Evolutionary conservation across 163 green algal genomes (phyloP).

Genomic region (Trebouxiophyceae sp.): DNA sequence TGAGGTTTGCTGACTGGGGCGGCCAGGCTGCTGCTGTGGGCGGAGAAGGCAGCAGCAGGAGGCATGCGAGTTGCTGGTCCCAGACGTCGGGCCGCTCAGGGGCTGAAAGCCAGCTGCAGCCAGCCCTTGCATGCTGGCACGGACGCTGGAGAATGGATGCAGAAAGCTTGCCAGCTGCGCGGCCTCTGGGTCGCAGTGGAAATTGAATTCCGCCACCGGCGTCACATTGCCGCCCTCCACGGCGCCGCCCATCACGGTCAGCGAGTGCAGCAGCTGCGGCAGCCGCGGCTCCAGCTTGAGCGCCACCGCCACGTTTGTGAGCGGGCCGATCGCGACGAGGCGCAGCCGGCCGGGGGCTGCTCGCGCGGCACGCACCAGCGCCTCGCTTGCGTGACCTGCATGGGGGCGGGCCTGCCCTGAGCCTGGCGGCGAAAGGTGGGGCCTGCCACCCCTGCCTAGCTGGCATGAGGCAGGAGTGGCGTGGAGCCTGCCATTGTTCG

Average conservation of each 20-base stretch:
- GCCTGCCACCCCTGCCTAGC: not conserved
- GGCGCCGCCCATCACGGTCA: conserved; percentile 25
- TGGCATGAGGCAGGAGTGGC: not conserved
- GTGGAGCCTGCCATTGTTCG: conserved; percentile 5
- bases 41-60: too few species aligned
- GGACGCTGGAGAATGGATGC: too few species aligned
- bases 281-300: conserved; percentile 10
- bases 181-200: conserved; percentile 24
- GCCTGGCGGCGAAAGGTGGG: not conserved
- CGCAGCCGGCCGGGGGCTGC: conserved; percentile 9
- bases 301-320: conserved; percentile 27
- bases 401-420: not conserved
- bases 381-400: conserved; percentile 5
- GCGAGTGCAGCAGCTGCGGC: conserved; percentile 3
- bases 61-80: too few species aligned
- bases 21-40: too few species aligned
- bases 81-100: too few species aligned
- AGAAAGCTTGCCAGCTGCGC: too few species aligned
- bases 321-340: conserved; percentile 16
- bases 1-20: too few species aligned
- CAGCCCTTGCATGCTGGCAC: too few species aligned
- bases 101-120: too few species aligned
- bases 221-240: conserved; percentile 19
- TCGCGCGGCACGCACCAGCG: conserved; percentile 9
- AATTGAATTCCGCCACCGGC: conserved; percentile 25